Conservation (phyloP, 495 filamentous ascomycete species). For the Hyaloscypha finlandica region DNA sequence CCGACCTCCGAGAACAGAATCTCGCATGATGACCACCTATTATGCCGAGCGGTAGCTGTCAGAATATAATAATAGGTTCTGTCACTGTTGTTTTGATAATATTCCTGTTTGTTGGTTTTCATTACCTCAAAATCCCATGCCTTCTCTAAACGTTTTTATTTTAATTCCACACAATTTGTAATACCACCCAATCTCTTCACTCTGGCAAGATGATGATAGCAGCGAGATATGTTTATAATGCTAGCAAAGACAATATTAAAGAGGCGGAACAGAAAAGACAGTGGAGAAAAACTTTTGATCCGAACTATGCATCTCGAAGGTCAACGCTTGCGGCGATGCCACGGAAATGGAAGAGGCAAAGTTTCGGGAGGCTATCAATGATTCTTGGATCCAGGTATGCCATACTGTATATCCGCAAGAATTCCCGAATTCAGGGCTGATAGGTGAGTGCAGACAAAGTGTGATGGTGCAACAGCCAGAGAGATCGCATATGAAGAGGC, state of each 20-base stretch:
- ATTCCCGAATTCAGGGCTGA: neutral
- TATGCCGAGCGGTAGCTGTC: neutral
- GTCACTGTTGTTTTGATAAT: neutral
- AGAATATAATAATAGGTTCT: neutral
- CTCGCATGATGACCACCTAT: neutral
- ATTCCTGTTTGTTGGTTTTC: neutral
- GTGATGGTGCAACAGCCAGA: neutral
- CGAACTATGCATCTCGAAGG: neutral
- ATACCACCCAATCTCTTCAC: too few species aligned
- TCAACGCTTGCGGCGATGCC: neutral
- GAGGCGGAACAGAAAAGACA: neutral
- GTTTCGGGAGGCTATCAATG: neutral
- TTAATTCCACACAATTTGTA: neutral
- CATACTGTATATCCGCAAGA: neutral
- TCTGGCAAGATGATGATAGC: slow-evolving; percentile 1
- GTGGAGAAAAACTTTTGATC: neutral
- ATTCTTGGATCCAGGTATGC: neutral
- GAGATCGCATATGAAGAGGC: neutral
- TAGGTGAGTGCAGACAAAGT: neutral
- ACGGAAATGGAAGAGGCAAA: neutral
- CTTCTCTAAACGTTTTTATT: neutral
- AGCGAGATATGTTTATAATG: neutral
- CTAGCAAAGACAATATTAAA: neutral
- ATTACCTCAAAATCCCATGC: neutral
- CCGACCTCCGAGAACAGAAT: neutral